Evolutionary conservation across 441 rosid species (phyloP).

Genomic region (Biscutella laevigata): DNA sequence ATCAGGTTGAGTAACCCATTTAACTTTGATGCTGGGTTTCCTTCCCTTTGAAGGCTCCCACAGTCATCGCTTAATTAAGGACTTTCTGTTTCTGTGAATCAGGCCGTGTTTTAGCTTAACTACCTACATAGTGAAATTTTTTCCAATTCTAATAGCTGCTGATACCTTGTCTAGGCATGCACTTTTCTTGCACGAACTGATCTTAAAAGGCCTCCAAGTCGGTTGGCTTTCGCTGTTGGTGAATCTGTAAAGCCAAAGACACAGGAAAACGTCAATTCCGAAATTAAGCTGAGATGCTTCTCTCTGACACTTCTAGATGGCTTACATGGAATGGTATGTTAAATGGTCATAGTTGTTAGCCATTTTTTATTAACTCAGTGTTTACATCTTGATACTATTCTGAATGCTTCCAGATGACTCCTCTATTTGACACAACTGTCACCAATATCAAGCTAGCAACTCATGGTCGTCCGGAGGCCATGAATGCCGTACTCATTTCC

Average conservation of each 20-base stretch:
- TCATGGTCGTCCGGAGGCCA: slow-evolving; percentile 88
- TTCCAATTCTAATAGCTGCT: slow-evolving; percentile 18
- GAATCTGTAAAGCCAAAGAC: slow-evolving; percentile 88
- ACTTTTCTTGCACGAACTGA: slow-evolving; percentile 95
- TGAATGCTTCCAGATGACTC: slow-evolving; percentile 72
- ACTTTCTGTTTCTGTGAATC: background rate
- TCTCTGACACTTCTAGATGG: slow-evolving; percentile 87
- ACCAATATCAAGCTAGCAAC: slow-evolving; percentile 95
- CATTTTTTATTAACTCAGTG: slow-evolving; percentile 7
- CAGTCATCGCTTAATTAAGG: slow-evolving; percentile 1
- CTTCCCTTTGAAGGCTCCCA: slow-evolving; percentile 1
- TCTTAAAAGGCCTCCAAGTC: slow-evolving; percentile 74
- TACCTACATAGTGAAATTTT: background rate
- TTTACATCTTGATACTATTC: slow-evolving; percentile 21
- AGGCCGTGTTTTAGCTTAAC: slow-evolving; percentile 15
- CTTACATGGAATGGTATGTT: slow-evolving; percentile 83
- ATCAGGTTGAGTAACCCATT: slow-evolving; percentile 57
- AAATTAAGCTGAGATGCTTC: slow-evolving; percentile 74
- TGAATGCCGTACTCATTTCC: slow-evolving; percentile 92
- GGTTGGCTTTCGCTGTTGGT: slow-evolving; percentile 73
- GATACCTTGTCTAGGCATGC: slow-evolving; percentile 62
- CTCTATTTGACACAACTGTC: slow-evolving; percentile 78
- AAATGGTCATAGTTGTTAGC: slow-evolving; percentile 17
- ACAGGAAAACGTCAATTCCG: slow-evolving; percentile 77
- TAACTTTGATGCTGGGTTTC: slow-evolving; percentile 1